A percentile compares a stretch with the other conserved stretches of the same genome.
phyloP scores from a whole-genome alignment of 805 yeast species.

The Wickerhamomyces kurtzmanii region DNA sequence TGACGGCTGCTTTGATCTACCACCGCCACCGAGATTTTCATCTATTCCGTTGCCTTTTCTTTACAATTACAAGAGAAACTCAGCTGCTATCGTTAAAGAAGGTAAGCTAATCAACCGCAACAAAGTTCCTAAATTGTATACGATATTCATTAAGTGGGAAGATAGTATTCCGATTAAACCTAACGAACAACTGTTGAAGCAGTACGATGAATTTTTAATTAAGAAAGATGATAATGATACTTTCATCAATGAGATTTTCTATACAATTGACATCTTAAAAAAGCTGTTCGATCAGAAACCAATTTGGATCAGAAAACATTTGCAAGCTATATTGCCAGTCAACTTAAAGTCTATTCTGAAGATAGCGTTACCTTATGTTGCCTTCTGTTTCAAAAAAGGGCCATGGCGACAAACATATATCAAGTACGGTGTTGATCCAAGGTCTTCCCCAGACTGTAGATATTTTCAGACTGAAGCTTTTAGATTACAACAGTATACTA shows the following conservation, averaged over 20 bases:
- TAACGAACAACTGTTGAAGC: constrained; percentile 36
- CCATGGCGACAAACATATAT: constrained; percentile 92
- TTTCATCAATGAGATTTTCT: constrained; percentile 17
- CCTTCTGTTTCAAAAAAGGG: constrained; percentile 78
- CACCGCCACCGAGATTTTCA: constrained; percentile 84
- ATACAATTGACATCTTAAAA: constrained; percentile 18
- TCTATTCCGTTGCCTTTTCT: constrained; percentile 67
- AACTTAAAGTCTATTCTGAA: constrained; percentile 38
- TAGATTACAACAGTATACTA: constrained; percentile 21
- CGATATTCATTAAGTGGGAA: constrained; percentile 42
- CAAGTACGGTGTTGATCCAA: constrained; percentile 72
- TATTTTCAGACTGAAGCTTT: constrained; percentile 81
- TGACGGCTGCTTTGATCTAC: constrained; percentile 36
- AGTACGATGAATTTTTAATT: constrained; percentile 25
- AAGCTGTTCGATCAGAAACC: constrained; percentile 62
- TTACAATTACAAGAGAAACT: constrained; percentile 71
- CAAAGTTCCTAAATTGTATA: constrained; percentile 38
- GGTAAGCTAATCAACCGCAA: constrained; percentile 35
- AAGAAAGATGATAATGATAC: constrained; percentile 21
- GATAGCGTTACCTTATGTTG: constrained; percentile 75
- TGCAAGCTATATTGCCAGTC: constrained; percentile 43
- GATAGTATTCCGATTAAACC: constrained; percentile 38
- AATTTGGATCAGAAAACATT: constrained; percentile 75
- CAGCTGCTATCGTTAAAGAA: constrained; percentile 37
- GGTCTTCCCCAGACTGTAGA: constrained; percentile 40